Base-by-base conservation (phyloP, 495 filamentous ascomycete genomes). In the Parathielavia hyrcaniae region DNA sequence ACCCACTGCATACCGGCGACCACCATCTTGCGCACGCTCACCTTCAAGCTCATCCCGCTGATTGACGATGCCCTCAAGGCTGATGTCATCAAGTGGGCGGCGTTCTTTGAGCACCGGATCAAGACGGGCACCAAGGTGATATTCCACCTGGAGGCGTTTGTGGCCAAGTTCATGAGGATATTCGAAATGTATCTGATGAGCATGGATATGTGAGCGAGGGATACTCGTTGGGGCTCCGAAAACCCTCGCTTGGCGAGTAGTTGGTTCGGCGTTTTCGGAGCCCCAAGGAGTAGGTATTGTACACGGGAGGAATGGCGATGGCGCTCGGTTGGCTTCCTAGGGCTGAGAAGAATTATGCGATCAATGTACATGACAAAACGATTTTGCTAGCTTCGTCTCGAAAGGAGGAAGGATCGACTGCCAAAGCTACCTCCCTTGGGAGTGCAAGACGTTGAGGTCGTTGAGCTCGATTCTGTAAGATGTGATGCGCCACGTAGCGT, bases 81-180 rank as follows among this genome's bases (percentile, higher is more conserved):
- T 7, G 91, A 97, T 5, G 86, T 98, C 6, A 89, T 98, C 64
- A 88, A 86, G 69, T 97, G 92, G 91, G 86, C 89, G 23, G 93
- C 93, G 0, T 97, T 97, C 64, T 98, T 93, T 66, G 95, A 98
- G 70, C 93, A 97, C 71, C 81, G 93, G 59, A 87, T 97, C 69
- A 86, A 86, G 61, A 82, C 87, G 60, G 93, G 93, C 40, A 92
- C 76, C 75, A 98, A 98, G 81, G 86, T 91, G 23, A 97, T 98
- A 47, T 98, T 98, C 71, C 93, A 98, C 64, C 80, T 98, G 0
- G 93, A 98, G 75, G 93, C 93, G 22, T 98, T 97, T 73, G 92
- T 98, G 36, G 92, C 95, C 32, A 96, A 96, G 75, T 92, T 96
- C 69, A 97, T 98, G 90, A 82, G 92, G 62, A 85, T 98, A 53